A percentile compares a stretch with the other conserved stretches of the same genome.
phyloP scores from a whole-genome alignment of 257 asterid species.

The Nicotiana noctiflora region DNA sequence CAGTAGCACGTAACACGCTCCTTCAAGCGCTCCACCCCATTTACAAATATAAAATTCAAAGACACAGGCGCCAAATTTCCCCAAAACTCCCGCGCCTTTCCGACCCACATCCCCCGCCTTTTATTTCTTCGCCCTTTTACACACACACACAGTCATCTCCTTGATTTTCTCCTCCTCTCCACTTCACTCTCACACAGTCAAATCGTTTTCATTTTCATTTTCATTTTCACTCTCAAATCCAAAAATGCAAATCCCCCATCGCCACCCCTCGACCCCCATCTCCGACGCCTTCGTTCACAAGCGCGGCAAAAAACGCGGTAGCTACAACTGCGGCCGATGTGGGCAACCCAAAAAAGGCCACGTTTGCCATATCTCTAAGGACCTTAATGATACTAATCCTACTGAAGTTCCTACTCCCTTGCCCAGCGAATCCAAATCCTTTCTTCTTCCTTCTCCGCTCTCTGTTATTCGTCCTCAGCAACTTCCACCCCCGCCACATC shows the following conservation, averaged over 20 bases:
- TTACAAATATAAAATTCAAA: slow-evolving; percentile 1
- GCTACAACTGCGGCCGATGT: slow-evolving; percentile 88
- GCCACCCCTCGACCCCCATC: slow-evolving; percentile 73
- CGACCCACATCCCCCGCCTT: slow-evolving; percentile 34
- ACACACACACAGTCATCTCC: neutral
- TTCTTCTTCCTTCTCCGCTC: slow-evolving; percentile 23
- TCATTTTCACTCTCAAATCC: neutral
- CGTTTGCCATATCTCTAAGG: slow-evolving; percentile 25
- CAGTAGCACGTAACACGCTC: neutral
- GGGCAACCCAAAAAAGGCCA: slow-evolving; percentile 91
- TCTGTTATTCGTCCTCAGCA: slow-evolving; percentile 25
- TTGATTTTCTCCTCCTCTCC: neutral
- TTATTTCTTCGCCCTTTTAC: slow-evolving; percentile 28
- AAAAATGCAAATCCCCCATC: slow-evolving; percentile 55
- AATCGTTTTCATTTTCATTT: no score
- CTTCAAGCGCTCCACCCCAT: neutral
- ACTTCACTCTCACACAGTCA: neutral
- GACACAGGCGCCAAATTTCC: slow-evolving; percentile 58
- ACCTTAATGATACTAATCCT: slow-evolving; percentile 9
- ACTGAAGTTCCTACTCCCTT: slow-evolving; percentile 11
- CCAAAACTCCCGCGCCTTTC: slow-evolving; percentile 55
- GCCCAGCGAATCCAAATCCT: slow-evolving; percentile 23
- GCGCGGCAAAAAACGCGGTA: slow-evolving; percentile 67
- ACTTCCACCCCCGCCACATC: slow-evolving; percentile 20
- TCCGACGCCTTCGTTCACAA: slow-evolving; percentile 41